phyloP scores from a whole-genome alignment of 805 yeast species.

The Suhomyces xylopsoci region DNA sequence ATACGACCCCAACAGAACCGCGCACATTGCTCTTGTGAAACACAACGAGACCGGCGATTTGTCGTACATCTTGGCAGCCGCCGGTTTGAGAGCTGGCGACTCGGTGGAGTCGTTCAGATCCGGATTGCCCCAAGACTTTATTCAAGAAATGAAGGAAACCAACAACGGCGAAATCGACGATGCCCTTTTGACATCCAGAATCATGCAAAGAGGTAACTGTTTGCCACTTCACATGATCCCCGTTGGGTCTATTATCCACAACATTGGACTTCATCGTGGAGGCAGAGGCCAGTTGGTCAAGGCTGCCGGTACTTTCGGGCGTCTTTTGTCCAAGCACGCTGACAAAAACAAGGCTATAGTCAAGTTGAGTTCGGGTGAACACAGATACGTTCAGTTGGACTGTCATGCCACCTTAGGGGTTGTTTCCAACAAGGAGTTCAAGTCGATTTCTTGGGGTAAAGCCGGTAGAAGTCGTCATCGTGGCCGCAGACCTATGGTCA shows the following conservation, averaged over 20 bases:
- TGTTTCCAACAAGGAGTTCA: constrained; percentile 91
- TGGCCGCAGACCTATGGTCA: constrained; percentile 91
- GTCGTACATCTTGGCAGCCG: constrained; percentile 85
- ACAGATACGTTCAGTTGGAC: constrained; percentile 78
- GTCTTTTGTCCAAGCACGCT: constrained; percentile 75
- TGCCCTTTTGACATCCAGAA: constrained; percentile 80
- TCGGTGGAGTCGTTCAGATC: constrained; percentile 80
- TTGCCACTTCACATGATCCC: constrained; percentile 90
- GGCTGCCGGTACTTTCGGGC: constrained; percentile 92
- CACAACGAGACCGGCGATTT: constrained; percentile 58
- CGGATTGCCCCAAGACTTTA: constrained; percentile 78
- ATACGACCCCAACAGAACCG: constrained; percentile 91
- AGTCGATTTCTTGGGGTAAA: constrained; percentile 85
- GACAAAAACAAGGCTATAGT: constrained; percentile 71
- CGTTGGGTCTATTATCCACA: constrained; percentile 87
- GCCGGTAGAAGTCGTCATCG: constrained; percentile 93
- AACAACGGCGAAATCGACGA: constrained; percentile 86
- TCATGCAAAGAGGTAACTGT: constrained; percentile 92
- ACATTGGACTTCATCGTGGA: constrained; percentile 68
- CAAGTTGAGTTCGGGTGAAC: constrained; percentile 87
- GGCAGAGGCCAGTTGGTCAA: constrained; percentile 87
- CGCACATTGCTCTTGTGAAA: constrained; percentile 85
- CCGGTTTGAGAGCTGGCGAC: constrained; percentile 92
- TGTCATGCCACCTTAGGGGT: constrained; percentile 94
- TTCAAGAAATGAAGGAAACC: constrained; percentile 61